Evolutionary conservation across 768 basidiomycete genomes (phyloP).

Genomic region (Psilocybe cyanescens): DNA sequence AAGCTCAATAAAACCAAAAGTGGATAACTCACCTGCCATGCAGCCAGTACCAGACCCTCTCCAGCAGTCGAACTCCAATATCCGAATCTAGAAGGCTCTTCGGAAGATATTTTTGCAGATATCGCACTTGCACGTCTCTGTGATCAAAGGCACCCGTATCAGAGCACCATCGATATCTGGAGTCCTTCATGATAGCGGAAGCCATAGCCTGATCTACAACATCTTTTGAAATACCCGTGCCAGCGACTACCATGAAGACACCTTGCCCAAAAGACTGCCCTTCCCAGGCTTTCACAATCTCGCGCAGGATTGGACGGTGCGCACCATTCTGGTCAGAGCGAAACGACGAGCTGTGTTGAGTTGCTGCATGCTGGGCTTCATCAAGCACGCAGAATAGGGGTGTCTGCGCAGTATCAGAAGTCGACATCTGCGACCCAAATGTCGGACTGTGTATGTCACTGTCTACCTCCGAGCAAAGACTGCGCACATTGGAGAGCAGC

Average conservation of each 20-base stretch:
- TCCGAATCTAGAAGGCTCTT: constrained; percentile 27
- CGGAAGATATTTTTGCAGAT: constrained; percentile 43
- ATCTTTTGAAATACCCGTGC: constrained; percentile 49
- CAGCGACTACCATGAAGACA: constrained; percentile 47
- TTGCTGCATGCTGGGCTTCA: constrained; percentile 48
- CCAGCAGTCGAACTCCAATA: constrained; percentile 35
- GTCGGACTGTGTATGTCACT: neutral
- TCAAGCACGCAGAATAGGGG: constrained; percentile 50
- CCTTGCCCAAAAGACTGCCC: constrained; percentile 40
- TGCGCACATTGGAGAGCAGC: constrained; percentile 34
- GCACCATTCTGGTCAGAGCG: constrained; percentile 37
- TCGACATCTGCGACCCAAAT: constrained; percentile 13
- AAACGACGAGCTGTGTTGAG: constrained; percentile 39
- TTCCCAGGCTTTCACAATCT: constrained; percentile 46
- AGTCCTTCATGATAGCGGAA: constrained; percentile 50
- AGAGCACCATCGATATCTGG: constrained; percentile 46
- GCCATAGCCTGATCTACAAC: constrained; percentile 49
- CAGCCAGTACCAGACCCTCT: constrained; percentile 48
- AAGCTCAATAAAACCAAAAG: neutral
- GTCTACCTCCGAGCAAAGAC: constrained; percentile 23
- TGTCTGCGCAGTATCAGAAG: constrained; percentile 25
- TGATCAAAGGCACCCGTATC: constrained; percentile 48
- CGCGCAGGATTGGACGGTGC: constrained; percentile 43
- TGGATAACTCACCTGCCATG: constrained; percentile 39
- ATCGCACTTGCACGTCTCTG: constrained; percentile 33